Conservation (phyloP, 192 early-diverging fungal genomes). For the Thamnidium elegans region DNA sequence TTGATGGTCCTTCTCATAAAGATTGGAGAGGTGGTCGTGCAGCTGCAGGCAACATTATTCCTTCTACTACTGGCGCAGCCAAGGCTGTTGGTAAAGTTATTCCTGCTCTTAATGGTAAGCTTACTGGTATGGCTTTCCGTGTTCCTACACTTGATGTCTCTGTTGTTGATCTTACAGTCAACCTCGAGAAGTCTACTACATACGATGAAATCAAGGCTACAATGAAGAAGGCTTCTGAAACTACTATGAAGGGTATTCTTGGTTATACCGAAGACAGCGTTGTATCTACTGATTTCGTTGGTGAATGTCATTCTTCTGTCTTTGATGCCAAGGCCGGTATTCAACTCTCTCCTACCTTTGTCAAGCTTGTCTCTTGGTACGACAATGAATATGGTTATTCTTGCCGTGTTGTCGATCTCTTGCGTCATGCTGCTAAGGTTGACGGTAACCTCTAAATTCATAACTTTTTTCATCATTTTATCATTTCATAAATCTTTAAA, state of each 20-base stretch:
- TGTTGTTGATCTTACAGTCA: constrained; percentile 96
- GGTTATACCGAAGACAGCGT: constrained; percentile 94
- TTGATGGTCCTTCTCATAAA: constrained; percentile 94
- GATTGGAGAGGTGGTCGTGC: constrained; percentile 98
- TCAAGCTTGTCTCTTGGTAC: constrained; percentile 96
- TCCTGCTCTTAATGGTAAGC: constrained; percentile 77
- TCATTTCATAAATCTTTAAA: constrained; percentile 1
- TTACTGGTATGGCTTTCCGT: constrained; percentile 98
- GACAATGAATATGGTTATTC: constrained; percentile 94
- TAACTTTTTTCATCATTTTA: neutral
- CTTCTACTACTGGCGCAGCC: constrained; percentile 96
- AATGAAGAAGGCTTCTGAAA: constrained; percentile 84
- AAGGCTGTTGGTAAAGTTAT: constrained; percentile 99
- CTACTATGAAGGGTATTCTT: constrained; percentile 81
- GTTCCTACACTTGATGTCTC: constrained; percentile 94
- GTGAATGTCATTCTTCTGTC: constrained; percentile 80
- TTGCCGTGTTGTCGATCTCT: constrained; percentile 85
- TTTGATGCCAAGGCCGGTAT: constrained; percentile 98
- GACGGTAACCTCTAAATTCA: constrained; percentile 26
- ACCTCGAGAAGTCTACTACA: constrained; percentile 84
- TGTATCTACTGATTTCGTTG: constrained; percentile 95
- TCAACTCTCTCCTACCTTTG: constrained; percentile 88
- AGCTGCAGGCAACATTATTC: constrained; percentile 93
- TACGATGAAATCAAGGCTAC: constrained; percentile 89
- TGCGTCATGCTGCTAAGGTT: constrained; percentile 64